Conservation (phyloP, 208 protist species). For the Trypanosomatidae sp. region DNA sequence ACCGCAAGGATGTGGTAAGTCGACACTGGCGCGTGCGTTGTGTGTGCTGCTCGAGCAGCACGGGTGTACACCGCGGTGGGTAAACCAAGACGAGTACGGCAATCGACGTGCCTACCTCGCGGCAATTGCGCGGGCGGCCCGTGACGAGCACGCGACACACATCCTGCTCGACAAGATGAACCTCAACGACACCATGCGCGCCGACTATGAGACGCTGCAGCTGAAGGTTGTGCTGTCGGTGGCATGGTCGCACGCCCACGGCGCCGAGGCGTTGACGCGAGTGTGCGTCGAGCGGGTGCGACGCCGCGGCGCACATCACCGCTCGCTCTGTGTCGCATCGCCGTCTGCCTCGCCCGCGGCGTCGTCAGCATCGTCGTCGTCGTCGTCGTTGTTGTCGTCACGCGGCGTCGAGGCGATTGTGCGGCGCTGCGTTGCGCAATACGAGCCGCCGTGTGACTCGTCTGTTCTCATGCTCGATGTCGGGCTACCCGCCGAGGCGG, state of each 20-base stretch:
- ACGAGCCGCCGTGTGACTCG: constrained; percentile 12
- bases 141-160: constrained; percentile 29
- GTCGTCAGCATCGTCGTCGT: too few species aligned
- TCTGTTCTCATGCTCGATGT: constrained; percentile 36
- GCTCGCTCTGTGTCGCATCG: constrained; percentile 26
- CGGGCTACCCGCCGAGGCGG: constrained; percentile 6
- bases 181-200: constrained; percentile 28
- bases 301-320: constrained; percentile 37
- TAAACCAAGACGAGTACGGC: constrained; percentile 79
- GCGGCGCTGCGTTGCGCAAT: constrained; percentile 13
- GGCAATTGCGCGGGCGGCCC: constrained; percentile 16
- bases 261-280: constrained; percentile 20
- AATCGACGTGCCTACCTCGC: constrained; percentile 28
- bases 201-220: constrained; percentile 20
- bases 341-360: too few species aligned
- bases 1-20: constrained; percentile 79
- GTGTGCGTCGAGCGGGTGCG: constrained; percentile 44
- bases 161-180: constrained; percentile 82
- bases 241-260: constrained; percentile 28
- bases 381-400: too few species aligned
- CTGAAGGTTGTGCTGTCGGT: constrained; percentile 20
- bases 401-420: constrained; percentile 7
- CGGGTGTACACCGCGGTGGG: constrained; percentile 35
- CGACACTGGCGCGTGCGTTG: constrained; percentile 49
- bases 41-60: constrained; percentile 38